These are phyloP conservation scores for Zizania palustris DNA, from an alignment of 202 grass and related monocot genomes.

Conservation along the genomic window DNA sequence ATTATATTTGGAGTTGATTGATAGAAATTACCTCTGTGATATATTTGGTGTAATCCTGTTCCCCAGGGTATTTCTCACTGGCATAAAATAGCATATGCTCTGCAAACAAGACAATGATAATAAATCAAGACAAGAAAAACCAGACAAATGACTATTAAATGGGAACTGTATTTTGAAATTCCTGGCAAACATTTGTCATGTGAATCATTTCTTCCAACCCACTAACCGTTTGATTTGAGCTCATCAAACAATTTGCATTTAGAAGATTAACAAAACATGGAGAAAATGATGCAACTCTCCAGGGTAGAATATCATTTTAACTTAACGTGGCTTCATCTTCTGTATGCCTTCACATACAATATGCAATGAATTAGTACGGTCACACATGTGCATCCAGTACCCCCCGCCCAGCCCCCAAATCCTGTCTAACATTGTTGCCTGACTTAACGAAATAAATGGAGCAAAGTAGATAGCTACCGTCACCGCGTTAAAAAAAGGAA, in stretches of 20 bases:
- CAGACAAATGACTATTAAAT: not conserved
- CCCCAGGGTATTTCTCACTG: conserved; percentile 95
- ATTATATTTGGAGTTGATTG: conserved; percentile 10
- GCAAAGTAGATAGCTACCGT: not conserved
- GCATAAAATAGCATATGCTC: conserved; percentile 99
- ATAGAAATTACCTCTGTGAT: conserved; percentile 74
- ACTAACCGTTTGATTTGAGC: not conserved
- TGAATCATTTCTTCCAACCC: not conserved
- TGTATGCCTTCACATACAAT: not conserved
- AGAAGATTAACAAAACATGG: not conserved
- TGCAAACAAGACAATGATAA: conserved; percentile 53
- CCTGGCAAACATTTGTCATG: not conserved
- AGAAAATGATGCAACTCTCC: not conserved
- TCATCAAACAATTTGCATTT: not conserved
- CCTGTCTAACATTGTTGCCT: not conserved
- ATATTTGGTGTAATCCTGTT: conserved; percentile 88
- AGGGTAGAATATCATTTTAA: not conserved
- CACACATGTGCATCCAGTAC: not conserved
- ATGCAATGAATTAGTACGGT: not conserved
- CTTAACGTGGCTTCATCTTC: not conserved
- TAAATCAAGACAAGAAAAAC: conserved; percentile 35
- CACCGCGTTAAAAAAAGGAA: no score
- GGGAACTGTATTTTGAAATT: not conserved
- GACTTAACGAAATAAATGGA: not conserved
- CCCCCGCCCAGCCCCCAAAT: not conserved